Evolutionary conservation across 108 stramenopile species (phyloP).

Genomic region (Skeletonema potamos): DNA sequence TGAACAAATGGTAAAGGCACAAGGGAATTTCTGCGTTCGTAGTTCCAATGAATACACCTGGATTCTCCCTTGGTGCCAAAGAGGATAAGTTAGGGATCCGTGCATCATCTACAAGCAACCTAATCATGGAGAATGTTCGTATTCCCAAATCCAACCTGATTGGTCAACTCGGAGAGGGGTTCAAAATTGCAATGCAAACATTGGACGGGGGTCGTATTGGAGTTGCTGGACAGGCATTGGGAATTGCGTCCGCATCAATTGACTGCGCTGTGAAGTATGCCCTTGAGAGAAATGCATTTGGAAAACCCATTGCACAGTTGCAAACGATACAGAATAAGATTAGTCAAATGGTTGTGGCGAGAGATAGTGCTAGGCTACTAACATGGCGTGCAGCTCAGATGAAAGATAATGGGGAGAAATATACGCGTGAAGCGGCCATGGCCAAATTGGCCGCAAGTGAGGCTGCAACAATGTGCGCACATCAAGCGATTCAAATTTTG

Average conservation of each 20-base stretch:
- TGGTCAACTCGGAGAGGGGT: conserved; percentile 88
- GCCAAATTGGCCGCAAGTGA: conserved; percentile 95
- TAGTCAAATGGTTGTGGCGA: conserved; percentile 77
- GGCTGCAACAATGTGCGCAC: conserved; percentile 95
- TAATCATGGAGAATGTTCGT: conserved; percentile 93
- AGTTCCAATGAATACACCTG: conserved; percentile 80
- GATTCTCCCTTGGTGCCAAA: conserved; percentile 94
- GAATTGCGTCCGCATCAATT: conserved; percentile 92
- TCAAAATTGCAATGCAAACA: conserved; percentile 97
- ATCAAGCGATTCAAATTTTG: conserved; percentile 94
- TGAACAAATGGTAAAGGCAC: conserved; percentile 55
- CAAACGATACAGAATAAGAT: conserved; percentile 96
- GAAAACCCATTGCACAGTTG: conserved; percentile 89
- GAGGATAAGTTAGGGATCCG: conserved; percentile 98
- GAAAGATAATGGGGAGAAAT: conserved; percentile 84
- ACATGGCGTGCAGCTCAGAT: conserved; percentile 94
- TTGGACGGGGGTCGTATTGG: conserved; percentile 97
- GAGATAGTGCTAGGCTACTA: conserved; percentile 92
- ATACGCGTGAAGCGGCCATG: conserved; percentile 94
- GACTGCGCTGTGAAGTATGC: conserved; percentile 97
- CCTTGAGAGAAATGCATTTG: conserved; percentile 91
- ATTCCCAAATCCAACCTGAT: conserved; percentile 80
- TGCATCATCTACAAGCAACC: conserved; percentile 92
- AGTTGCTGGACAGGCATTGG: conserved; percentile 94
- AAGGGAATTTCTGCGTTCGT: conserved; percentile 93